phyloP scores from a whole-genome alignment of 2,329 filamentous ascomycete species.

The Trichoderma aggressivum region DNA sequence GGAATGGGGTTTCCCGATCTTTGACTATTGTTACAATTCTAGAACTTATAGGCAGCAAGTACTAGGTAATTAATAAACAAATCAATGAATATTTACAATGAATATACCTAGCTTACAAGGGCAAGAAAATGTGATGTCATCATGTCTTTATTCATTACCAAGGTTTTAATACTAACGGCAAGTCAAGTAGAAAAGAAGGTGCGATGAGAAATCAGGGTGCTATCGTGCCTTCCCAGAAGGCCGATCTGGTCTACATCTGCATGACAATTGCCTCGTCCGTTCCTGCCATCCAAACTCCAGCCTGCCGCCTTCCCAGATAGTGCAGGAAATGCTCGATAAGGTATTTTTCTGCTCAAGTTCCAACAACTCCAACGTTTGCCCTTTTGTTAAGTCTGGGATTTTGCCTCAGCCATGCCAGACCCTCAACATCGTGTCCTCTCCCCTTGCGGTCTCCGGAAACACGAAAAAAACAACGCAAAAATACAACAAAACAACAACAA shows the following conservation, averaged over 20 bases:
- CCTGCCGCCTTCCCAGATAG: slow-evolving; percentile 13
- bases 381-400: neutral
- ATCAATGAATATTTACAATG: neutral
- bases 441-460: neutral
- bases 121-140: neutral
- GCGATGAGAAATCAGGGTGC: slow-evolving; percentile 13
- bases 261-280: slow-evolving; percentile 14
- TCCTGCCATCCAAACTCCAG: slow-evolving; percentile 18
- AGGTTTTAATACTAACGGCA: slow-evolving; percentile 7
- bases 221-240: slow-evolving; percentile 18
- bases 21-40: neutral
- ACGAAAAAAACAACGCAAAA: neutral
- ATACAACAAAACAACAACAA: neutral
- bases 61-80: neutral
- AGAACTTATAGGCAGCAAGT: neutral
- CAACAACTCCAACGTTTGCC: slow-evolving; percentile 12
- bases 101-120: neutral
- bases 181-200: slow-evolving; percentile 12
- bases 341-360: slow-evolving; percentile 12
- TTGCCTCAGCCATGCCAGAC: neutral
- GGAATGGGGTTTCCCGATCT: slow-evolving; percentile 6
- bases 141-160: slow-evolving; percentile 17
- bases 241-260: slow-evolving; percentile 10
- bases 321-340: slow-evolving; percentile 16
- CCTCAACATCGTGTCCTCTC: neutral